A percentile compares a stretch with the other conserved stretches of the same genome.
Conservation (phyloP, 2,329 filamentous ascomycete species). For the Fusarium sp. region DNA sequence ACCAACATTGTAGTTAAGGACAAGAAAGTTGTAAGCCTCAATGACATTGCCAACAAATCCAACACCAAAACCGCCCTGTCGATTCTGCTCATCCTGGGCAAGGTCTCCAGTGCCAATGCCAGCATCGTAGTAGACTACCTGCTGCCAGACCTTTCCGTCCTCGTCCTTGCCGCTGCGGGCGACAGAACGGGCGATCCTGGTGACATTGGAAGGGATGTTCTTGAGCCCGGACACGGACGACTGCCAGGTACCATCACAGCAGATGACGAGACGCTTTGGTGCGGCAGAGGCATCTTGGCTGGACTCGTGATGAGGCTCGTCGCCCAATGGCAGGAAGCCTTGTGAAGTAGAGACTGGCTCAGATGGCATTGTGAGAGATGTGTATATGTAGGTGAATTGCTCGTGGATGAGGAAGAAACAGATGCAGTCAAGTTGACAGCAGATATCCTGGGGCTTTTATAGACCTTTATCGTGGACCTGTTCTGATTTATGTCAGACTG, state of each 20-base stretch:
- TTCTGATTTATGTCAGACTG: conserved; percentile 6
- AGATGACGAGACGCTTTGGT: conserved; percentile 47
- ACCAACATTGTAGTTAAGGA: conserved; percentile 47
- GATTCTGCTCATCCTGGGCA: conserved; percentile 25
- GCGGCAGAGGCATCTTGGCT: conserved; percentile 17
- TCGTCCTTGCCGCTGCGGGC: conserved; percentile 39
- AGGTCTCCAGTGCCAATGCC: conserved; percentile 47
- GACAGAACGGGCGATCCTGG: conserved; percentile 48
- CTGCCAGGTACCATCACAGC: conserved; percentile 54
- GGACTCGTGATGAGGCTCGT: conserved; percentile 30
- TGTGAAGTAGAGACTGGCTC: conserved; percentile 9
- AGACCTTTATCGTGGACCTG: not conserved
- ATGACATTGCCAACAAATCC: conserved; percentile 48
- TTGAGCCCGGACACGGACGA: conserved; percentile 39
- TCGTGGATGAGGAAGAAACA: not conserved
- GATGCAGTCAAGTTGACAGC: not conserved
- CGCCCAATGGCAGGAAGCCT: conserved; percentile 27
- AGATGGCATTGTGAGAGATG: conserved; percentile 25
- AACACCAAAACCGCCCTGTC: conserved; percentile 41
- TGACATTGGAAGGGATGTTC: conserved; percentile 49
- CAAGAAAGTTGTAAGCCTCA: conserved; percentile 52
- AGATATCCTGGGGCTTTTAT: conserved; percentile 19
- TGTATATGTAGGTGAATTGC: not conserved
- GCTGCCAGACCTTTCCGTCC: conserved; percentile 46
- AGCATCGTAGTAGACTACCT: conserved; percentile 53